Evolutionary conservation across 768 basidiomycete genomes (phyloP), one percentile per base, ranked within the genome.

Genomic region (Sporobolomyces roseus): DNA sequence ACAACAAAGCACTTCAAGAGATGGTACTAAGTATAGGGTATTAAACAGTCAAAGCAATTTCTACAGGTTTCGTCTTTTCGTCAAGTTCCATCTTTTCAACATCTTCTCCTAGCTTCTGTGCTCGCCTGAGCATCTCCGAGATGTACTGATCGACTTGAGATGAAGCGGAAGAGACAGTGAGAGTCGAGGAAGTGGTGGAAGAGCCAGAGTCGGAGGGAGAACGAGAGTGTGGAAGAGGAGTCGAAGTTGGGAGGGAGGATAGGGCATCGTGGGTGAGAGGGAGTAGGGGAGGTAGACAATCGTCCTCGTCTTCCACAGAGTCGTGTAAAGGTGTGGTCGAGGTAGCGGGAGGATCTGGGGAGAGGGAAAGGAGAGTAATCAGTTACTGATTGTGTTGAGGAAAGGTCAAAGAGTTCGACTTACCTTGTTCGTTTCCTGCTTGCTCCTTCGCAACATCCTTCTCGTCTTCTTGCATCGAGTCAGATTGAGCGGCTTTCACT

Each of bases 141-240:
- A 66, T 48, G 45, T 61, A 61, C 33, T 2, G 12, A 17, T 66
- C 45, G 59, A 66, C 23, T 25, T 36, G 25, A 1, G 49, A 46
- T 7, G 52, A 48, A 17, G 30, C n/a, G 19, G 65, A 66, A 0
- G 45, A 55, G 46, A 41, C 35, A 2, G 65, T 54, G 4, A 29
- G 12, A 23, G 65, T 66, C 52, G 65, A 66, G 3, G 65, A 60
- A 30, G 52, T 46, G 1, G 65, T 36, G 25, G 59, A 41, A 10
- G 52, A 45, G 43, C 45, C 59, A 12, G 59, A 35, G 21, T 48
- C 29, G 29, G 56, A 52, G n/a, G 33, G 19, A 23, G 59, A 7
- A 27, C 30, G 35, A 36, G 30, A 10, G 45, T 41, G 35, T 35
- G 30, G 12, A 54, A 30, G 19, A 33, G n/a, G 25, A 29, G 17